Conservation (phyloP, 2,329 filamentous ascomycete genomes). For the Verticillium nubilum region DNA sequence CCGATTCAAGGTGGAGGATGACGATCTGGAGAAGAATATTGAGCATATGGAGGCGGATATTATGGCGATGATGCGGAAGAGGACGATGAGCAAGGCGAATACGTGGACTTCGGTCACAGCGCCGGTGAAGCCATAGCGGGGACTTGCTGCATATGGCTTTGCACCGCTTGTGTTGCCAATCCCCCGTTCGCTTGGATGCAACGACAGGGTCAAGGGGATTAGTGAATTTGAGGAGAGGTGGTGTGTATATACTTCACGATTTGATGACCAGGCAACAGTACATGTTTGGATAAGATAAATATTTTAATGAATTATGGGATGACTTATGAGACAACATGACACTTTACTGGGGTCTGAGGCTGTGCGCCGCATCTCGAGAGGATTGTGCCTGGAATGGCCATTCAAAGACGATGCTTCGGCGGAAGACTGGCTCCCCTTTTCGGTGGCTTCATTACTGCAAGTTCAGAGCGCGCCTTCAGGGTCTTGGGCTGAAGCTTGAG, state of each 20-base stretch:
- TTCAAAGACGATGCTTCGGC: too few species aligned
- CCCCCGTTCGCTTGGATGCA: too few species aligned
- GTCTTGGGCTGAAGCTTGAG: too few species aligned
- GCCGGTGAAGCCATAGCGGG: constrained; percentile 14
- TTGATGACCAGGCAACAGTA: background rate
- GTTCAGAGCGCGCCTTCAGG: too few species aligned
- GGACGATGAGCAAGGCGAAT: constrained; percentile 50
- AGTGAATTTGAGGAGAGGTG: background rate
- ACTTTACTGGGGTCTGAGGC: too few species aligned
- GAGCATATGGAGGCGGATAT: constrained; percentile 52
- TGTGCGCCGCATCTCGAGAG: too few species aligned
- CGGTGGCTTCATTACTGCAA: too few species aligned
- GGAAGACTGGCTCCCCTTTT: too few species aligned
- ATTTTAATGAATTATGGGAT: background rate
- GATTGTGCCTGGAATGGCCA: too few species aligned
- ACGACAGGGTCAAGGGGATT: background rate
- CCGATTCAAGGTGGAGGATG: constrained; percentile 42
- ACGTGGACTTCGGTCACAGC: constrained; percentile 43
- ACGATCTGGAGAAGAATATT: constrained; percentile 48
- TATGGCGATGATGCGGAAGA: constrained; percentile 48
- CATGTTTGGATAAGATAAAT: background rate
- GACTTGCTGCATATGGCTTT: too few species aligned
- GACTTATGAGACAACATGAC: background rate
- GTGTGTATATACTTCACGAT: constrained; percentile 3
- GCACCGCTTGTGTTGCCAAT: too few species aligned